These are phyloP conservation scores for Tuber calosporum DNA, from an alignment of 495 filamentous ascomycete genomes.

Conservation along the genomic window DNA sequence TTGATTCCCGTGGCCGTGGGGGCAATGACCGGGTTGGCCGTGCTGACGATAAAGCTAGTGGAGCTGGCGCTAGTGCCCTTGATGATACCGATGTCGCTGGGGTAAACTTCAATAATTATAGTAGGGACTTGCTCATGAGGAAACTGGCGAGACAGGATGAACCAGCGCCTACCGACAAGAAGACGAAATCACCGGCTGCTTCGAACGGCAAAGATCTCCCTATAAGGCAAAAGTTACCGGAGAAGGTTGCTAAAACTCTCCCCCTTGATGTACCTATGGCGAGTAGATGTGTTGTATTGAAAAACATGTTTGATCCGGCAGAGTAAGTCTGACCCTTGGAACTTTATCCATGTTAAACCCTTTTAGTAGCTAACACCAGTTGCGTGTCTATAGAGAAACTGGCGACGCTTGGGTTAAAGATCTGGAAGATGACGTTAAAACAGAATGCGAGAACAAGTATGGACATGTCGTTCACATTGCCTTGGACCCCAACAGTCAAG, in stretches of 20 bases:
- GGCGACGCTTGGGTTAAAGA: slow-evolving; percentile 87
- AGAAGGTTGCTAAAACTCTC: slow-evolving; percentile 74
- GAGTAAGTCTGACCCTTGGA: slow-evolving; percentile 59
- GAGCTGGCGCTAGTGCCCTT: slow-evolving; percentile 78
- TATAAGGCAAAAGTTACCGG: slow-evolving; percentile 51
- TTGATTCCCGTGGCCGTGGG: slow-evolving; percentile 68
- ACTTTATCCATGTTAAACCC: not conserved
- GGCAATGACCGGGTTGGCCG: slow-evolving; percentile 90
- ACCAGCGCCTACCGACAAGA: slow-evolving; percentile 51
- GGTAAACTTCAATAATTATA: slow-evolving; percentile 99
- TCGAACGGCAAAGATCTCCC: slow-evolving; percentile 52
- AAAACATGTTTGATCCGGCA: slow-evolving; percentile 87
- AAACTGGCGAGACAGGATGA: slow-evolving; percentile 97
- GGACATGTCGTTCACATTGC: slow-evolving; percentile 97
- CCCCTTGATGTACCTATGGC: slow-evolving; percentile 85
- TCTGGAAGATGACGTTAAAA: slow-evolving; percentile 84
- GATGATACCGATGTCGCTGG: slow-evolving; percentile 98
- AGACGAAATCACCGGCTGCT: slow-evolving; percentile 1
- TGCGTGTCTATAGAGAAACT: slow-evolving; percentile 63
- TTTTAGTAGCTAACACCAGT: slow-evolving; percentile 24
- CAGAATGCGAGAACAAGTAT: slow-evolving; percentile 92
- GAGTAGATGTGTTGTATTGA: slow-evolving; percentile 85
- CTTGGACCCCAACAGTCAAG: slow-evolving; percentile 84
- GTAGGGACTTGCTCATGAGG: slow-evolving; percentile 93
- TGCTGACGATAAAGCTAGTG: slow-evolving; percentile 79